phyloP scores from a whole-genome alignment of 1,284 basidiomycete genomes.

The Apiotrichum domesticum region DNA sequence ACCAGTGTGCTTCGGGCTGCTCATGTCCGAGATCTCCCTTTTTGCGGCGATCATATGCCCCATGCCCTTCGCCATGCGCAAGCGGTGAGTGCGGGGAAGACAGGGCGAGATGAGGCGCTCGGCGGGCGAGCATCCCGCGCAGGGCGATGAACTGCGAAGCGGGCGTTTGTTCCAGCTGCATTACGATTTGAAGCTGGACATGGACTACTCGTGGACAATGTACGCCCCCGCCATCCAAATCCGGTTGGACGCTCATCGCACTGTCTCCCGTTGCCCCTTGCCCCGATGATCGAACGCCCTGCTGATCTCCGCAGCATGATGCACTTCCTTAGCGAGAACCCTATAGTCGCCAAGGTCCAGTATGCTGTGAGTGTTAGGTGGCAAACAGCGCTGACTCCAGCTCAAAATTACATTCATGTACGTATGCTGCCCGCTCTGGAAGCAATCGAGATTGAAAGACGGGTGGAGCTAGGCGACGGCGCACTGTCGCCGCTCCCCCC shows the following conservation, averaged over 20 bases:
- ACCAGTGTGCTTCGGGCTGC: constrained; percentile 45
- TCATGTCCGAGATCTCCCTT: constrained; percentile 43
- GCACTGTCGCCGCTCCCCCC: too few species aligned
- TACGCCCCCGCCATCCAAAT: too few species aligned
- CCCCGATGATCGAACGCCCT: too few species aligned
- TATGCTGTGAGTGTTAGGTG: constrained; percentile 45
- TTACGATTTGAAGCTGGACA: too few species aligned
- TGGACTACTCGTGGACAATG: too few species aligned
- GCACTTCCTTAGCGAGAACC: constrained; percentile 49
- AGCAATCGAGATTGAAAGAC: too few species aligned
- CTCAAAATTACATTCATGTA: constrained; percentile 94
- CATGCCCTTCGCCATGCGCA: constrained; percentile 47
- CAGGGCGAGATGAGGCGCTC: not conserved
- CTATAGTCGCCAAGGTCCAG: constrained; percentile 51
- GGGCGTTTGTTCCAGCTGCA: too few species aligned
- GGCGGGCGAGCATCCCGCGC: too few species aligned
- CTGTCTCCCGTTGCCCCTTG: too few species aligned
- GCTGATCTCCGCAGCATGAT: constrained; percentile 35
- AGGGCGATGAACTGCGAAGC: too few species aligned
- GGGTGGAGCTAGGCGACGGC: too few species aligned
- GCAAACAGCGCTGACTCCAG: constrained; percentile 9
- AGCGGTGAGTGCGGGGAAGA: constrained; percentile 31
- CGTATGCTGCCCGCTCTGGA: constrained; percentile 24
- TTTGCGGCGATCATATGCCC: constrained; percentile 44
- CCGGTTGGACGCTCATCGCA: too few species aligned